Conservation (phyloP, 75 land plant genomes). For the Selaginella moellendorffii region DNA sequence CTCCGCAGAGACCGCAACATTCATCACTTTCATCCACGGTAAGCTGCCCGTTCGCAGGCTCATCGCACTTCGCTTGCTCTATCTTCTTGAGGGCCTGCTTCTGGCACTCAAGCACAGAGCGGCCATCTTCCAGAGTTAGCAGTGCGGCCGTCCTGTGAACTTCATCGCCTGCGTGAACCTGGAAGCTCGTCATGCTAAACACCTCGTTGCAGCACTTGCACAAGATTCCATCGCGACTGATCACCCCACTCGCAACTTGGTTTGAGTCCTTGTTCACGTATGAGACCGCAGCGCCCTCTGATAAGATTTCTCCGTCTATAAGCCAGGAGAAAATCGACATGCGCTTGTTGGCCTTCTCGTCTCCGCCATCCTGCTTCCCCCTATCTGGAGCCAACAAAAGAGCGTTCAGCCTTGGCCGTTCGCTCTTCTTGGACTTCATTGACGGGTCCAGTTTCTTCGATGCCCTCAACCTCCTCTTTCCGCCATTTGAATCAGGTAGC, state of each 20-base stretch:
- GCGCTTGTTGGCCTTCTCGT: neutral
- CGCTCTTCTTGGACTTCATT: neutral
- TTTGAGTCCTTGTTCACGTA: conserved; percentile 32
- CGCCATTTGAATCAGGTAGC: neutral
- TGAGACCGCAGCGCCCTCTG: conserved; percentile 37
- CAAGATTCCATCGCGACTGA: conserved; percentile 50
- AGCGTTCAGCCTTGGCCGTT: neutral
- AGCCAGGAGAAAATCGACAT: conserved; percentile 55
- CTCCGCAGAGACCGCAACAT: conserved; percentile 57
- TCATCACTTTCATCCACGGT: conserved; percentile 30
- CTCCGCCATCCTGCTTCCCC: neutral
- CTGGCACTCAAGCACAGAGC: conserved; percentile 50
- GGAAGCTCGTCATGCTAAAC: conserved; percentile 48
- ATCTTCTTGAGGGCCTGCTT: conserved; percentile 40
- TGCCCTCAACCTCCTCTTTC: neutral
- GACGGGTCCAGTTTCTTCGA: neutral
- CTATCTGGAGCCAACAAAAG: no score
- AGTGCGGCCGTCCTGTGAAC: neutral
- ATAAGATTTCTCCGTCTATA: conserved; percentile 46
- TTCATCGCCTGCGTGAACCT: conserved; percentile 56
- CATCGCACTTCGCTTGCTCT: neutral
- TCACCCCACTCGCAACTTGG: conserved; percentile 12
- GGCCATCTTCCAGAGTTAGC: conserved; percentile 25
- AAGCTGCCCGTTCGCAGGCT: neutral
- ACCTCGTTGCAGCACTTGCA: conserved; percentile 67